Evolutionary conservation across 2,329 filamentous ascomycete genomes (phyloP).

Genomic region (Byssothecium circinans): DNA sequence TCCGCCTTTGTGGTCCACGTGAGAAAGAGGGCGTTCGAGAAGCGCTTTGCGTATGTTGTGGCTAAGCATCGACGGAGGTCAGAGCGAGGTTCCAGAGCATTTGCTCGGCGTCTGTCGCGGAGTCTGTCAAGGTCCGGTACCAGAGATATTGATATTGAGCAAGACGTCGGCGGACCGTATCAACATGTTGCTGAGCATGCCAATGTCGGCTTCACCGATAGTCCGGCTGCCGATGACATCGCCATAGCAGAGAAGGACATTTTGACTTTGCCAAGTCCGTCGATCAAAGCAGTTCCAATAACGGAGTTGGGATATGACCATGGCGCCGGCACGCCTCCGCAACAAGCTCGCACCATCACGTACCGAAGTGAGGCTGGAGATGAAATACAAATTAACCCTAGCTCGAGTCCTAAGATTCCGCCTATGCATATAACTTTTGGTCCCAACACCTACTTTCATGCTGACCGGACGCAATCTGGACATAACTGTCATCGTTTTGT

Average conservation of each 20-base stretch:
- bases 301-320: background rate
- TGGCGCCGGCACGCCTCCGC: background rate
- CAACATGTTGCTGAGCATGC: background rate
- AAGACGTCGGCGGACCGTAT: background rate
- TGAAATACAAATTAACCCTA: constrained; percentile 13
- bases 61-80: constrained; percentile 39
- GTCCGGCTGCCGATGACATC: background rate
- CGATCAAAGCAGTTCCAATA: background rate
- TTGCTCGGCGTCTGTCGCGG: constrained; percentile 11
- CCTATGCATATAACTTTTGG: constrained; percentile 34
- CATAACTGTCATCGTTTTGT: constrained; percentile 25
- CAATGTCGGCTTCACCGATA: background rate
- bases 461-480: constrained; percentile 7
- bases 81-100: constrained; percentile 7
- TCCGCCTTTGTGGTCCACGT: constrained; percentile 65
- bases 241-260: background rate
- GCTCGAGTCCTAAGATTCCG: background rate
- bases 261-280: background rate
- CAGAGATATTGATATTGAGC: background rate
- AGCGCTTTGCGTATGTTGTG: constrained; percentile 57
- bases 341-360: constrained; percentile 8
- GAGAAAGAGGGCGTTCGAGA: constrained; percentile 64
- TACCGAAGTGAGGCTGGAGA: constrained; percentile 13
- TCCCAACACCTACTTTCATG: constrained; percentile 22
- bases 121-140: constrained; percentile 8